A percentile compares a stretch with the other conserved stretches of the same genome.
phyloP scores from a whole-genome alignment of 805 yeast species.

The Kuraishia piskuri region DNA sequence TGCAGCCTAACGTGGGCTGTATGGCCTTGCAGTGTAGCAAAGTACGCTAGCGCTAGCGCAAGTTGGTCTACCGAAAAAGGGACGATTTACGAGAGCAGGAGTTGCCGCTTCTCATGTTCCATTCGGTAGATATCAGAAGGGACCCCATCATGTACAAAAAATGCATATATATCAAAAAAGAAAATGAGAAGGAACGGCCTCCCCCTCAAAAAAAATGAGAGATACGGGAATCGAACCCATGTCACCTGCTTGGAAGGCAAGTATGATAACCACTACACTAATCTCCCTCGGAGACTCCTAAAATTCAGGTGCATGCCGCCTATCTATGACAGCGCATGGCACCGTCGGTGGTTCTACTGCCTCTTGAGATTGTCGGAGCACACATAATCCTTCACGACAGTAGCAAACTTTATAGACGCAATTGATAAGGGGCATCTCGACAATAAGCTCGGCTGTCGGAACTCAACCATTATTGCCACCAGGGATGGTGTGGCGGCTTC shows the following conservation, averaged over 20 bases:
- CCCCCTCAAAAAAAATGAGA: conserved; percentile 28
- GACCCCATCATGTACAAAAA: not conserved
- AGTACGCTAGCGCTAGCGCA: not conserved
- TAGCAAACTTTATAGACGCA: too few relatives aligned
- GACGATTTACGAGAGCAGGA: not conserved
- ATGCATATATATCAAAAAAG: conserved; percentile 3
- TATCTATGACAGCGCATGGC: too few relatives aligned
- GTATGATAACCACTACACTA: conserved; percentile 73
- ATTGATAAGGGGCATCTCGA: too few relatives aligned
- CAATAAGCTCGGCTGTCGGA: too few relatives aligned
- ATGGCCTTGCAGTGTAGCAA: too few relatives aligned
- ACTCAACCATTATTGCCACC: too few relatives aligned
- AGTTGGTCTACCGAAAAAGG: not conserved
- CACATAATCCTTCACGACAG: too few relatives aligned
- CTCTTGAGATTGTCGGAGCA: too few relatives aligned
- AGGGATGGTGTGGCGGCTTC: too few relatives aligned
- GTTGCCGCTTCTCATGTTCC: not conserved
- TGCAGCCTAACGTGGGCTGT: not conserved
- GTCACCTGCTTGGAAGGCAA: conserved; percentile 78
- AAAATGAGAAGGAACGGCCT: not conserved
- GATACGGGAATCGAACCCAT: conserved; percentile 80
- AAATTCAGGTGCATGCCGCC: too few relatives aligned
- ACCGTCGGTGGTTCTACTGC: too few relatives aligned
- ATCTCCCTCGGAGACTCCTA: conserved; percentile 39
- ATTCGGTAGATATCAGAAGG: too few relatives aligned